phyloP scores from a whole-genome alignment of 2,329 filamentous ascomycete genomes.

The Paracorniculantispora psalliotae region DNA sequence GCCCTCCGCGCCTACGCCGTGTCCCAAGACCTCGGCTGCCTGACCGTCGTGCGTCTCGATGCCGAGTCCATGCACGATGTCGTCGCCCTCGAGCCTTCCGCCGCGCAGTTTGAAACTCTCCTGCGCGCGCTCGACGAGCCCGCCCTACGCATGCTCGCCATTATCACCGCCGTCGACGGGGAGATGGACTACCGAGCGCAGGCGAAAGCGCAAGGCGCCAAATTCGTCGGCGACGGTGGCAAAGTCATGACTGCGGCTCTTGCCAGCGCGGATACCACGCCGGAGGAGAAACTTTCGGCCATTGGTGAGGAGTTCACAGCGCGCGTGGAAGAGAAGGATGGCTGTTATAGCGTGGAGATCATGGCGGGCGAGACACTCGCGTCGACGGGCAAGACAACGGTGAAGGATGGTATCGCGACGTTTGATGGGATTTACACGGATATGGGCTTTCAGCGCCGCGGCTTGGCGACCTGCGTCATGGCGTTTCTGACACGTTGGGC shows the following conservation, averaged over 20 bases:
- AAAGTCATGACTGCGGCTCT: not conserved
- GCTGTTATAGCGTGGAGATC: not conserved
- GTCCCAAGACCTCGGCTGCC: not conserved
- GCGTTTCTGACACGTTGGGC: not conserved
- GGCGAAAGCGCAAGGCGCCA: not conserved
- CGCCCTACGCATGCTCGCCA: not conserved
- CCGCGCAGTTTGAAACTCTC: not conserved
- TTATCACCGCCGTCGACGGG: not conserved
- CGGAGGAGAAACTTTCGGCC: not conserved
- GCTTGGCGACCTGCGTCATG: not conserved
- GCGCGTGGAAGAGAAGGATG: not conserved
- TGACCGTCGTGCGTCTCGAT: not conserved
- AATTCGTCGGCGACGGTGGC: not conserved
- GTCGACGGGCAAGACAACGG: not conserved
- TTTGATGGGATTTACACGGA: conserved; percentile 1
- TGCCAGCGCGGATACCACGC: not conserved
- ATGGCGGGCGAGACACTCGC: not conserved
- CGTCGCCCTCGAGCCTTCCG: not conserved
- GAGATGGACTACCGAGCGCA: not conserved
- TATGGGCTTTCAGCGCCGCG: not conserved
- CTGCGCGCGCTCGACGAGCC: not conserved
- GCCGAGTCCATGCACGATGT: not conserved
- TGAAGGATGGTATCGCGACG: not conserved
- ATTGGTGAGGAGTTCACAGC: not conserved
- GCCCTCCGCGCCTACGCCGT: not conserved